Conservation (phyloP, 495 filamentous ascomycete species). For the Lepraria neglecta region DNA sequence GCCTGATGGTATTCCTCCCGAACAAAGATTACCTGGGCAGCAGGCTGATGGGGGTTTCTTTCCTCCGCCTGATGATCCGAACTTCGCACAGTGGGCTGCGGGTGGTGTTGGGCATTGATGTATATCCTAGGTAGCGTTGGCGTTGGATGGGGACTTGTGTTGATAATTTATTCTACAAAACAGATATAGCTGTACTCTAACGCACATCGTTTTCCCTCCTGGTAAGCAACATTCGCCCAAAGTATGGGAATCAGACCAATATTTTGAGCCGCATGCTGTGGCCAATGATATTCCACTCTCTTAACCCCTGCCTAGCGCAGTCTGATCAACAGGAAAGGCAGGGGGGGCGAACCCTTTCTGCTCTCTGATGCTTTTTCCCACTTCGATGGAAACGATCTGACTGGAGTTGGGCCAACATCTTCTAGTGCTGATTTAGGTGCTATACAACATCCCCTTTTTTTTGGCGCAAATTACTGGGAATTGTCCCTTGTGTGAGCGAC, state of each 20-base stretch:
- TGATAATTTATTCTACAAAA: neutral
- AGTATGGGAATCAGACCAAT: too few species aligned
- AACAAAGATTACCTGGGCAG: constrained; percentile 33
- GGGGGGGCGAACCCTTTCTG: neutral
- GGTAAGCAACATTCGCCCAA: too few species aligned
- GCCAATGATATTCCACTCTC: neutral
- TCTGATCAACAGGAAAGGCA: neutral
- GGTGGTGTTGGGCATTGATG: constrained; percentile 69
- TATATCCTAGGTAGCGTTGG: constrained; percentile 1
- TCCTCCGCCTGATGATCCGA: constrained; percentile 63
- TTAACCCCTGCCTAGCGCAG: neutral
- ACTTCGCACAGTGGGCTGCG: constrained; percentile 65
- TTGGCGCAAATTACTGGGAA: too few species aligned
- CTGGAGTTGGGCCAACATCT: too few species aligned
- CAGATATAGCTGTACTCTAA: too few species aligned
- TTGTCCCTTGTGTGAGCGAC: too few species aligned
- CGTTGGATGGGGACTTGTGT: neutral
- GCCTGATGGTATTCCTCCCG: constrained; percentile 24
- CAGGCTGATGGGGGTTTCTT: constrained; percentile 60
- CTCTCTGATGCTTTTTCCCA: too few species aligned
- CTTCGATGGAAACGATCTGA: too few species aligned
- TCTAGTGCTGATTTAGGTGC: too few species aligned
- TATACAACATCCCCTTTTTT: too few species aligned
- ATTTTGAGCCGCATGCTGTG: neutral
- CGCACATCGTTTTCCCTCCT: too few species aligned